Conservation (phyloP, 2,329 filamentous ascomycete species). For the Lasiodiplodia gonubiensis region DNA sequence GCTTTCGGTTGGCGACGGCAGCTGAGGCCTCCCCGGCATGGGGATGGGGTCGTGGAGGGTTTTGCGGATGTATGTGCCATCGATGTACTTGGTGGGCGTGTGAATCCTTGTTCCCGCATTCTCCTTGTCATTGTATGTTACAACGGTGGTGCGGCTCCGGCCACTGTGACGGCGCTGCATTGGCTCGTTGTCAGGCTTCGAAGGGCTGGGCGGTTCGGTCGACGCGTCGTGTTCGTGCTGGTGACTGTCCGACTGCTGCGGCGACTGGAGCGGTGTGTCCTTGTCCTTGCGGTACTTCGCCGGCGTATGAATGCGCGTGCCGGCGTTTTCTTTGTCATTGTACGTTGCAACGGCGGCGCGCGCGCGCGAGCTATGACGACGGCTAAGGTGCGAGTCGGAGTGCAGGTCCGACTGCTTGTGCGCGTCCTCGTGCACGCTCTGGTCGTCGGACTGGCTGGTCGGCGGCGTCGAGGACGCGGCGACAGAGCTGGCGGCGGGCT, state of each 20-base stretch:
- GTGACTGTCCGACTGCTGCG: slow-evolving; percentile 1
- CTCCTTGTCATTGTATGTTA: slow-evolving; percentile 70
- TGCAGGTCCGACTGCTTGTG: slow-evolving; percentile 28
- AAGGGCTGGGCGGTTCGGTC: slow-evolving; percentile 30
- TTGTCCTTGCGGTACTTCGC: slow-evolving; percentile 45
- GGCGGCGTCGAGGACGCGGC: slow-evolving; percentile 67
- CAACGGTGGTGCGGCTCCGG: slow-evolving; percentile 61
- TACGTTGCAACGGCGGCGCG: slow-evolving; percentile 65
- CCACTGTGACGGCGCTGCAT: slow-evolving; percentile 53
- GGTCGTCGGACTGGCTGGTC: slow-evolving; percentile 68
- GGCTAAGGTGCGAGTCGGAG: background rate
- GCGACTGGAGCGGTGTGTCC: slow-evolving; percentile 20
- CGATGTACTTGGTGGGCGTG: slow-evolving; percentile 54
- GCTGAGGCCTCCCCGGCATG: background rate
- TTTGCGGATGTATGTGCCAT: slow-evolving; percentile 32
- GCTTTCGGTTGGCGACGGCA: background rate
- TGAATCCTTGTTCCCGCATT: slow-evolving; percentile 67
- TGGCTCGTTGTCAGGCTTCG: slow-evolving; percentile 35
- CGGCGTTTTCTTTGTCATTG: slow-evolving; percentile 68
- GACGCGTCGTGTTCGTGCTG: slow-evolving; percentile 40
- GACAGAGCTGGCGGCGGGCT: slow-evolving; percentile 47
- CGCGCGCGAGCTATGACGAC: slow-evolving; percentile 60
- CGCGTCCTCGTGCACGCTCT: slow-evolving; percentile 56
- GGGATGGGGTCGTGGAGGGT: slow-evolving; percentile 34
- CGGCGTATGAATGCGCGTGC: slow-evolving; percentile 66